Conservation (phyloP, 208 protist species). For the Porcisia deanei region DNA sequence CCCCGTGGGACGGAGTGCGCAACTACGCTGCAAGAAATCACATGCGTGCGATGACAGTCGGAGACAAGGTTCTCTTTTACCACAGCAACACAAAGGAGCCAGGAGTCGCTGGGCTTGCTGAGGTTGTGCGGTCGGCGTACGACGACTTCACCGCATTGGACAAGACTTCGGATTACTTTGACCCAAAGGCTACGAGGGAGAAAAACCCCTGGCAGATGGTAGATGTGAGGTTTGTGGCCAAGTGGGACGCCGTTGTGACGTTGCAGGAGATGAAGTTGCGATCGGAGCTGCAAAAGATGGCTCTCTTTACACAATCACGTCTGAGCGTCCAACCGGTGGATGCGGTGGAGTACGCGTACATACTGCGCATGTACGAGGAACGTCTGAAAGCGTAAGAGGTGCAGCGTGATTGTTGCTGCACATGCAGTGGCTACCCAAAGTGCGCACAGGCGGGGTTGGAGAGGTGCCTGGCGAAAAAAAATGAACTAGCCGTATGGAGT, state of each 20-base stretch:
- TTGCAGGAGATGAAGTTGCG: constrained; percentile 60
- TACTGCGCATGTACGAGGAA: constrained; percentile 38
- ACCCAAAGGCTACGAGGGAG: constrained; percentile 56
- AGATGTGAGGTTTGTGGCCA: constrained; percentile 72
- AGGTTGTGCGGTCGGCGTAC: constrained; percentile 58
- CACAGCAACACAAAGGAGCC: constrained; percentile 85
- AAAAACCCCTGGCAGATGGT: constrained; percentile 90
- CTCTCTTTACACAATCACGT: constrained; percentile 64
- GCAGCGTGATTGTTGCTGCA: not conserved
- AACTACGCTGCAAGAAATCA: constrained; percentile 88
- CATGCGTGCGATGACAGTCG: constrained; percentile 79
- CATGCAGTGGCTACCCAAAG: not conserved
- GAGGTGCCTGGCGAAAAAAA: not conserved
- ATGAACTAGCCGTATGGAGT: not conserved
- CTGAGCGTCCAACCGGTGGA: constrained; percentile 79
- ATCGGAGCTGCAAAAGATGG: constrained; percentile 59
- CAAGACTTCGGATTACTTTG: constrained; percentile 70
- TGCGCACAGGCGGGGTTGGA: too few species aligned
- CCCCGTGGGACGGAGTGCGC: constrained; percentile 86
- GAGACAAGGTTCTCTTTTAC: constrained; percentile 84
- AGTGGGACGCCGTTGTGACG: constrained; percentile 55
- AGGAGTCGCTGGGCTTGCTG: constrained; percentile 73
- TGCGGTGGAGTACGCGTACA: constrained; percentile 59
- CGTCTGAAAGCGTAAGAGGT: not conserved
- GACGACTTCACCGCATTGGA: constrained; percentile 82